A percentile compares a stretch with the other conserved stretches of the same genome.
phyloP scores from a whole-genome alignment of 148 eudicot species.

The Chenopodium album region DNA sequence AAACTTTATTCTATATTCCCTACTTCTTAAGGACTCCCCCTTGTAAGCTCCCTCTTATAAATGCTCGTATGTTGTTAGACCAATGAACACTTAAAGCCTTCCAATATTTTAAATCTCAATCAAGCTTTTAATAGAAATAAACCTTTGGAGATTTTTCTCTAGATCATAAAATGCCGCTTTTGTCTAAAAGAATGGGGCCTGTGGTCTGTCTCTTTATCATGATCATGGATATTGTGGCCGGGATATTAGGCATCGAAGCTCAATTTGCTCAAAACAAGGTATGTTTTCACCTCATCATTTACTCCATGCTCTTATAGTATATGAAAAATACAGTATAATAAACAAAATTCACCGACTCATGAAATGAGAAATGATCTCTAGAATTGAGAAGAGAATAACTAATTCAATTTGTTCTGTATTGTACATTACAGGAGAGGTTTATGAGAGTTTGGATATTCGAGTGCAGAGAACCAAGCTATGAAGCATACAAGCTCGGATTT shows the following conservation, averaged over 20 bases:
- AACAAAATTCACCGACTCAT: background rate
- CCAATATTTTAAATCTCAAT: background rate
- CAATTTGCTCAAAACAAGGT: slow-evolving; percentile 86
- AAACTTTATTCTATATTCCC: slow-evolving; percentile 54
- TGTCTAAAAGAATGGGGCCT: slow-evolving; percentile 45
- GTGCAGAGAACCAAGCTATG: slow-evolving; percentile 76
- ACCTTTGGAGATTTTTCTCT: background rate
- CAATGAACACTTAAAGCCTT: background rate
- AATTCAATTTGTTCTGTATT: background rate
- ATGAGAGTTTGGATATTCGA: slow-evolving; percentile 58
- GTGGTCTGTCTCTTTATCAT: slow-evolving; percentile 63
- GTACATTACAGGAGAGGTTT: slow-evolving; percentile 41
- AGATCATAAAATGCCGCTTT: slow-evolving; percentile 17
- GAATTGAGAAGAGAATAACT: background rate
- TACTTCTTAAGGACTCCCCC: slow-evolving; percentile 13
- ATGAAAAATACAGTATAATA: background rate
- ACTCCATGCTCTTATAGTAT: background rate
- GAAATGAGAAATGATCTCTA: background rate
- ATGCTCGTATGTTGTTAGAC: background rate
- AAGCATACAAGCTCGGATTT: slow-evolving; percentile 79
- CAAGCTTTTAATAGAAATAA: background rate
- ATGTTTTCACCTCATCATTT: background rate
- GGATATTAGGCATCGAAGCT: slow-evolving; percentile 83
- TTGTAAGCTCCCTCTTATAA: slow-evolving; percentile 13
- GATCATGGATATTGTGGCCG: slow-evolving; percentile 70